Conservation (phyloP, 805 yeast species). For the Schizosaccharomyces cryophilus region DNA sequence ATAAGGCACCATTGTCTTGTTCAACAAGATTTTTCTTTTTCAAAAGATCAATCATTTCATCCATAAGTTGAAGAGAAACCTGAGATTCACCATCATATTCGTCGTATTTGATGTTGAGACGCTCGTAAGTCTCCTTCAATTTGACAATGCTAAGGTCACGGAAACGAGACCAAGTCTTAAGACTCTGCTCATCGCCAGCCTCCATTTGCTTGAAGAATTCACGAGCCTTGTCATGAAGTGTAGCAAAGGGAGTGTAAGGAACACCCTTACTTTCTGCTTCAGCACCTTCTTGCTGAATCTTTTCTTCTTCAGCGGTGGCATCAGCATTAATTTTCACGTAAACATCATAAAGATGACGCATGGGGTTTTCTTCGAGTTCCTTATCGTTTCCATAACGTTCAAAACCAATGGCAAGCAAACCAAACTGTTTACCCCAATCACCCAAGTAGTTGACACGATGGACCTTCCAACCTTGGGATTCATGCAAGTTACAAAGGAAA, state of each 20-base stretch:
- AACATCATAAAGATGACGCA: constrained; percentile 80
- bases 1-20: constrained; percentile 74
- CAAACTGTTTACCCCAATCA: constrained; percentile 99
- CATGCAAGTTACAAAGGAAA: constrained; percentile 69
- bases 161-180: constrained; percentile 61
- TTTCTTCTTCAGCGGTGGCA: constrained; percentile 25
- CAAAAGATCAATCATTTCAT: constrained; percentile 35
- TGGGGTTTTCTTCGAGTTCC: constrained; percentile 49
- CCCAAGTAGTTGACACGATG: constrained; percentile 82
- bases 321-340: constrained; percentile 72
- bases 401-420: constrained; percentile 81
- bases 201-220: constrained; percentile 77
- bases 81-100: constrained; percentile 89
- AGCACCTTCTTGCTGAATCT: constrained; percentile 2
- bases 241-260: constrained; percentile 6
- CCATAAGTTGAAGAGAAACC: constrained; percentile 52
- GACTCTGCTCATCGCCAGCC: constrained; percentile 65
- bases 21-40: constrained; percentile 44
- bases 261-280: constrained; percentile 5
- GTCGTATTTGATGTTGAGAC: constrained; percentile 74
- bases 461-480: constrained; percentile 80
- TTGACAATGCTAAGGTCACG: constrained; percentile 74
- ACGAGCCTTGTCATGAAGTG: constrained; percentile 63
- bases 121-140: constrained; percentile 69
- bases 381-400: constrained; percentile 64